Base-by-base conservation (phyloP, 345 rosid genomes). In the Camelina laxa region DNA sequence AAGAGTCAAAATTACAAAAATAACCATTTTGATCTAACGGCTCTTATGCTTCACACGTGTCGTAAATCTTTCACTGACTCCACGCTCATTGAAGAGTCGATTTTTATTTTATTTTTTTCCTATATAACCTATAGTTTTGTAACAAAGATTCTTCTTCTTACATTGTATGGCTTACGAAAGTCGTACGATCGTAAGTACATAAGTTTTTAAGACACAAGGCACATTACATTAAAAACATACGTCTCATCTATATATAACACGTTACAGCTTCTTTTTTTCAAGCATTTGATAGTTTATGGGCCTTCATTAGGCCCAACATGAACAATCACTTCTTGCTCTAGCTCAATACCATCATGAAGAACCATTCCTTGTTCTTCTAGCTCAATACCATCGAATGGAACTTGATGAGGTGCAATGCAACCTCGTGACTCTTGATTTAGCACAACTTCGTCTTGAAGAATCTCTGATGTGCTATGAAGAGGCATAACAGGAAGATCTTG, bases 11-110 rank as follows among this genome's bases (percentile, higher is more conserved):
- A 57, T 48, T 75, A 75, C 79, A n/a, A 27, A 27, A 36, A 0
- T 20, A 42, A 13, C 56, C 62, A 30, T 30, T 30, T 16, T 38
- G 2, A 75, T 75, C 74, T 15, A 42, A 75, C 79, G 79, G 62
- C 10, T 35, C 0, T 30, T 5, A 51, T 10, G 9, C 20, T 5
- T 41, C 13, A 1, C 72, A 65, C 72, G 78, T 74, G 73, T 74
- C 60, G 6, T 0, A 0, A 9, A 21, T 56, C 50, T 10, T 20
- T 44, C 14, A 55, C 38, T 48, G 72, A 48, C 66, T 65, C 65
- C 59, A 56, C 16, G 11, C 33, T 51, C 44, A 51, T 50, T 20
- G 24, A 72, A 72, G 48, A 39, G 69, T 38, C 75, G 42, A 36
- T 60, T 44, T n/a, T 70, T 35, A 20, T 10, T 8, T 54, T n/a